phyloP scores from a whole-genome alignment of 2,329 filamentous ascomycete genomes.

The Penicillium sp. region DNA sequence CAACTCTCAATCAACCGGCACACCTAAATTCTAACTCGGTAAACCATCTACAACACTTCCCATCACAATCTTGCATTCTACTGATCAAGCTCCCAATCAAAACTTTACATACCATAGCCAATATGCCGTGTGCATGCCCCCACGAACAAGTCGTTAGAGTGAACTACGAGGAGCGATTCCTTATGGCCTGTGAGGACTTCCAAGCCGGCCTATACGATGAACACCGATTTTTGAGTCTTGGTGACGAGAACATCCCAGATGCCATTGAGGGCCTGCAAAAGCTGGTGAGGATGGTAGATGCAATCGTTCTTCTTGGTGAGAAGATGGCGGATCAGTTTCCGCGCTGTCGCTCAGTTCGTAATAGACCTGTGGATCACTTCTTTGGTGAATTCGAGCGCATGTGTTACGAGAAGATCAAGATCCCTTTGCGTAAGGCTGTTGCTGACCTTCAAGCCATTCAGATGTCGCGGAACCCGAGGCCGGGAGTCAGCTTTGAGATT shows the following conservation, averaged over 20 bases:
- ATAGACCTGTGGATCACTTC: not conserved
- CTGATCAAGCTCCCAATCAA: not conserved
- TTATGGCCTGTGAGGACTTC: not conserved
- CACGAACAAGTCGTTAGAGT: too few species aligned
- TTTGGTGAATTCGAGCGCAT: not conserved
- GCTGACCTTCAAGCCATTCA: not conserved
- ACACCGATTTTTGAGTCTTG: not conserved
- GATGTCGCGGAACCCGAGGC: not conserved
- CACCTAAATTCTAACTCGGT: not conserved
- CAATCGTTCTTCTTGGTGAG: not conserved
- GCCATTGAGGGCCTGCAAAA: not conserved
- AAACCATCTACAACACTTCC: not conserved
- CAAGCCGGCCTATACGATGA: not conserved
- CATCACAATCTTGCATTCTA: not conserved
- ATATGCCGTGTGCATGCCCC: not conserved
- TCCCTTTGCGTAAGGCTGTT: not conserved
- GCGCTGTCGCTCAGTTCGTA: not conserved
- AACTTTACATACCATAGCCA: not conserved
- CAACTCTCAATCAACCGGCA: not conserved
- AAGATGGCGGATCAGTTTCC: not conserved
- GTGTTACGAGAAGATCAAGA: not conserved
- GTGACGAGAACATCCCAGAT: not conserved
- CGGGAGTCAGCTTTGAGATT: not conserved
- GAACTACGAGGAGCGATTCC: not conserved
- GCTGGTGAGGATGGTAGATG: not conserved